These are phyloP conservation scores for Cladosporium cucumerinum DNA, from an alignment of 2,329 filamentous ascomycete genomes.

Conservation along the genomic window DNA sequence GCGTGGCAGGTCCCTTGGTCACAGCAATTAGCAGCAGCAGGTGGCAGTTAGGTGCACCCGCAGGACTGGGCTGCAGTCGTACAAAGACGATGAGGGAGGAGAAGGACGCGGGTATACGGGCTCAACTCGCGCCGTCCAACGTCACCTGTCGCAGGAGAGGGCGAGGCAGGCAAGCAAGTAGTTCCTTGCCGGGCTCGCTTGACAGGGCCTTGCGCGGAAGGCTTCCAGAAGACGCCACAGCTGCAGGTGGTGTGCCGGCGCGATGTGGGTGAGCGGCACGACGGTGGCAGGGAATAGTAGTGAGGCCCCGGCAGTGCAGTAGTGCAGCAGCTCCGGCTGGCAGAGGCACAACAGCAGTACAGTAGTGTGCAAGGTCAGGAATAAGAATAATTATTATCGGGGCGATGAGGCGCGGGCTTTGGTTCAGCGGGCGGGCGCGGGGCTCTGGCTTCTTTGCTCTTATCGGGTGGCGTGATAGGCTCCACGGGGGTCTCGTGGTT, in stretches of 20 bases:
- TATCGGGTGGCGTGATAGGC: slow-evolving; percentile 14
- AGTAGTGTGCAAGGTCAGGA: background rate
- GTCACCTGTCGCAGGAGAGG: slow-evolving; percentile 10
- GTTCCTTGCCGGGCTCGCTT: slow-evolving; percentile 13
- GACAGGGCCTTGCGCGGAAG: slow-evolving; percentile 4
- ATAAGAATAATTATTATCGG: background rate
- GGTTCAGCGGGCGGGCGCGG: slow-evolving; percentile 3
- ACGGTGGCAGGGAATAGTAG: background rate
- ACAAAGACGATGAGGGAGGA: slow-evolving; percentile 11
- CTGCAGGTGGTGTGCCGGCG: background rate
- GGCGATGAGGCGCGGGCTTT: background rate
- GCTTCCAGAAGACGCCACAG: slow-evolving; percentile 16
- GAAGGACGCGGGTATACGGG: slow-evolving; percentile 12
- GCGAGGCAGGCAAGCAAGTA: slow-evolving; percentile 4
- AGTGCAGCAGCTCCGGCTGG: background rate
- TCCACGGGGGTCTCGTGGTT: background rate
- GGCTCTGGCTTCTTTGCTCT: background rate
- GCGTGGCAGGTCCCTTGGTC: background rate
- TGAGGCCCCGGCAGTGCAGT: background rate
- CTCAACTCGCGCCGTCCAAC: slow-evolving; percentile 8
- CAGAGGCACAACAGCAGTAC: slow-evolving; percentile 1
- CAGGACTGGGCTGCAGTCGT: slow-evolving; percentile 5
- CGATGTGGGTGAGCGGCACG: slow-evolving; percentile 5
- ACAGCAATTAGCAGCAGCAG: slow-evolving; percentile 4
- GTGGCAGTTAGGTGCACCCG: slow-evolving; percentile 4